Conservation (phyloP, 2,329 filamentous ascomycete genomes). For the Elsinoe batatas region DNA sequence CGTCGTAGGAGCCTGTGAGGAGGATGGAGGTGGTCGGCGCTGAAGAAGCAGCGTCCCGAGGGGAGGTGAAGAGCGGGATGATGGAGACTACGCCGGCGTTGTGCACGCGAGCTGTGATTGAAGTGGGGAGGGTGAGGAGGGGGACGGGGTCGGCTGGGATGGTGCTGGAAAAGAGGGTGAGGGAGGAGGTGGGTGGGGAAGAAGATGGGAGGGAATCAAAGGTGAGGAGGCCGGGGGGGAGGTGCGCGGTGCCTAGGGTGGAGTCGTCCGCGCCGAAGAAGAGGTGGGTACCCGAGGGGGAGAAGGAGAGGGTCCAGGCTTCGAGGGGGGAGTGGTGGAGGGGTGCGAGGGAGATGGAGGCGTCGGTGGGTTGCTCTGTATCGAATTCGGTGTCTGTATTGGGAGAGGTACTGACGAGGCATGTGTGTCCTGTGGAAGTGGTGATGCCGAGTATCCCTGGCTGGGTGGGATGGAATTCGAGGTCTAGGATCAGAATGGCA, state of each 20-base stretch:
- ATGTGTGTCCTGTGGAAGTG: constrained; percentile 56
- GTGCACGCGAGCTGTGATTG: constrained; percentile 45
- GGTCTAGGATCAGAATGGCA: constrained; percentile 57
- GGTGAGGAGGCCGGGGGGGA: not conserved
- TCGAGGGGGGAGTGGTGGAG: constrained; percentile 39
- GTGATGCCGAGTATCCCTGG: constrained; percentile 55
- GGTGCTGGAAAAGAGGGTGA: constrained; percentile 17
- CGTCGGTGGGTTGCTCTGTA: constrained; percentile 20
- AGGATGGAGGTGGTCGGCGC: constrained; percentile 36
- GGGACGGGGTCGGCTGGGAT: constrained; percentile 55
- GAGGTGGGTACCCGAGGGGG: constrained; percentile 29
- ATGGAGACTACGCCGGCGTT: constrained; percentile 83
- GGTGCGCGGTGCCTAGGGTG: constrained; percentile 32
- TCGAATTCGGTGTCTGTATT: not conserved
- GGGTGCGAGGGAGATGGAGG: constrained; percentile 21
- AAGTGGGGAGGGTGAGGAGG: constrained; percentile 22
- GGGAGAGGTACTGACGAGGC: constrained; percentile 21
- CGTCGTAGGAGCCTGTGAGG: constrained; percentile 87
- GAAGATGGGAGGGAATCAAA: not conserved
- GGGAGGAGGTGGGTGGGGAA: constrained; percentile 24
- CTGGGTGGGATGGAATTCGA: constrained; percentile 58
- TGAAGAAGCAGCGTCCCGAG: constrained; percentile 28
- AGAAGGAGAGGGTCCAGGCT: constrained; percentile 63
- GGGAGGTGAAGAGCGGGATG: constrained; percentile 50
- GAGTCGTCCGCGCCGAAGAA: constrained; percentile 72